Conservation (phyloP, 768 basidiomycete genomes). For the Hygrocybe coccinea region DNA sequence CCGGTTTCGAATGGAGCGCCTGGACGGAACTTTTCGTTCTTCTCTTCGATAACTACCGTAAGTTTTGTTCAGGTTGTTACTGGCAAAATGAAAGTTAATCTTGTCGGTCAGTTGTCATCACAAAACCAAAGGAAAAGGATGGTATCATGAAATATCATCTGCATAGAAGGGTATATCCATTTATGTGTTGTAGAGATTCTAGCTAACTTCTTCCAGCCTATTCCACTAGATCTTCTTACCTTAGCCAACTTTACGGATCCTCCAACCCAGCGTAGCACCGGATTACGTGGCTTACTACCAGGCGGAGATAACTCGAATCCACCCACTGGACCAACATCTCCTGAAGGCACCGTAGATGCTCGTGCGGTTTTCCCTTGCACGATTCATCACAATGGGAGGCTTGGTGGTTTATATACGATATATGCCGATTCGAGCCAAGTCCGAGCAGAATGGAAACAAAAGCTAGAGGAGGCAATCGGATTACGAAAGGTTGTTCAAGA, state of each 20-base stretch:
- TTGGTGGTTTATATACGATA: constrained; percentile 80
- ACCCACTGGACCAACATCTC: constrained; percentile 19
- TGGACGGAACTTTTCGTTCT: constrained; percentile 89
- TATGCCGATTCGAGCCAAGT: constrained; percentile 78
- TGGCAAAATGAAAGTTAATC: background rate
- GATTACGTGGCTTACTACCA: constrained; percentile 59
- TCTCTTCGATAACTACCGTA: constrained; percentile 92
- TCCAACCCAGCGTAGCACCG: constrained; percentile 67
- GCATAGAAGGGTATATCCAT: constrained; percentile 60
- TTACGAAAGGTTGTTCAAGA: constrained; percentile 85
- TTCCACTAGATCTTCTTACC: constrained; percentile 86
- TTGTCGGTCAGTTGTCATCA: constrained; percentile 70
- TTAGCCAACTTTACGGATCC: constrained; percentile 80
- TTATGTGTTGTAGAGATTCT: background rate
- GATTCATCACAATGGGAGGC: constrained; percentile 81
- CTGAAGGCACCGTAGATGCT: constrained; percentile 52
- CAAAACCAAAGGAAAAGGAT: constrained; percentile 77
- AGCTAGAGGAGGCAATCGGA: constrained; percentile 83
- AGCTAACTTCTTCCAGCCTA: constrained; percentile 52
- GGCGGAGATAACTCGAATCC: constrained; percentile 25
- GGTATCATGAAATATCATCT: constrained; percentile 72
- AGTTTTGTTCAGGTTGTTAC: constrained; percentile 26
- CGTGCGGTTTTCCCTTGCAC: constrained; percentile 83
- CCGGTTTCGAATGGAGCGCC: constrained; percentile 80
- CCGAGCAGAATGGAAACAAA: constrained; percentile 83